Evolutionary conservation across 768 basidiomycete genomes (phyloP).

Genomic region (Amanita phalloides): DNA sequence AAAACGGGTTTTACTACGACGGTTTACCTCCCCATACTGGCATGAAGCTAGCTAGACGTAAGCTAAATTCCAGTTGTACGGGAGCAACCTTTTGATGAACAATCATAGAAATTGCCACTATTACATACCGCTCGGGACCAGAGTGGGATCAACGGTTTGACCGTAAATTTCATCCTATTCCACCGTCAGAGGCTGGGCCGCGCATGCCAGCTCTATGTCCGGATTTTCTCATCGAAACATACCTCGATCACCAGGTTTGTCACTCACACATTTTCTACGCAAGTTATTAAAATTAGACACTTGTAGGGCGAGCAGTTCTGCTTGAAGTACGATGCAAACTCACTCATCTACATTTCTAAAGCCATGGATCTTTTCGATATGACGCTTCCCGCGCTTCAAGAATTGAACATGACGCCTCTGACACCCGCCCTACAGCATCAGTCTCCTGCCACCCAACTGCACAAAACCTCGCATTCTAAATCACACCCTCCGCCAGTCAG

Average conservation of each 20-base stretch:
- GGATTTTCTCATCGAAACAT: slow-evolving; percentile 97
- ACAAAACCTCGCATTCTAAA: slow-evolving; percentile 46
- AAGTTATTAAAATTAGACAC: slow-evolving; percentile 20
- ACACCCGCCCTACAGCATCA: slow-evolving; percentile 13
- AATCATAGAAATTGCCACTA: slow-evolving; percentile 86
- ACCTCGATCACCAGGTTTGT: slow-evolving; percentile 90
- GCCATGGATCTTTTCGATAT: slow-evolving; percentile 99
- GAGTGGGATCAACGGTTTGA: slow-evolving; percentile 99
- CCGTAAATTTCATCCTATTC: slow-evolving; percentile 47
- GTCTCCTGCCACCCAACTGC: slow-evolving; percentile 12
- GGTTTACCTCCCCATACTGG: slow-evolving; percentile 91
- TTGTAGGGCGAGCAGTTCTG: slow-evolving; percentile 89
- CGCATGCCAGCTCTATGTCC: slow-evolving; percentile 78
- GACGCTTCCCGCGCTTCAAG: slow-evolving; percentile 64
- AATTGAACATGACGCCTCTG: slow-evolving; percentile 43
- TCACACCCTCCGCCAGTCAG: slow-evolving; percentile 65
- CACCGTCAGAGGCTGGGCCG: slow-evolving; percentile 22
- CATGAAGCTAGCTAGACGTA: slow-evolving; percentile 97
- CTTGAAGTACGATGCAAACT: slow-evolving; percentile 98
- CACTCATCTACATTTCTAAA: slow-evolving; percentile 96
- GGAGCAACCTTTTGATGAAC: background rate
- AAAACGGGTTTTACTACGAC: slow-evolving; percentile 96
- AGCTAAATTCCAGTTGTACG: slow-evolving; percentile 4
- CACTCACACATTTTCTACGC: slow-evolving; percentile 24
- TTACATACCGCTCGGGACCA: slow-evolving; percentile 97